phyloP scores from a whole-genome alignment of 163 green algal genomes.

The Scenedesmus sp. region DNA sequence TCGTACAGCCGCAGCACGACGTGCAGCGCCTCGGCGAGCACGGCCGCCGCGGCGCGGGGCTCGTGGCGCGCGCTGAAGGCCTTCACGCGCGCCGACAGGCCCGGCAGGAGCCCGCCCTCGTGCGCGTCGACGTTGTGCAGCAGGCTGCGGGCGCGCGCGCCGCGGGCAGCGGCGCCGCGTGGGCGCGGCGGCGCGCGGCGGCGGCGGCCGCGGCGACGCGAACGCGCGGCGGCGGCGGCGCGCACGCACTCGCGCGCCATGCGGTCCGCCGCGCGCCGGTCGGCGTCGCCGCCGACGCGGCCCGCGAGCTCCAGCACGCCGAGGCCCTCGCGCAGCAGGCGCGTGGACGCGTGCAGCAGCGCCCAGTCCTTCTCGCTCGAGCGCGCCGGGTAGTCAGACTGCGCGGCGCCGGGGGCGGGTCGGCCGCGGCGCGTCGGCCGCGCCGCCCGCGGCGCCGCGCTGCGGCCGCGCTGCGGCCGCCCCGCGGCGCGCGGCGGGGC shows the following conservation, averaged over 20 bases:
- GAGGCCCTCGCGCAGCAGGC: slow-evolving; percentile 81
- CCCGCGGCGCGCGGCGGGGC: no score
- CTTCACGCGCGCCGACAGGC: slow-evolving; percentile 70
- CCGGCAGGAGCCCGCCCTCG: slow-evolving; percentile 80
- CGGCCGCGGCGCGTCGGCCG: no score
- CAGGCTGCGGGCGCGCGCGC: no score
- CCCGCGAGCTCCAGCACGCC: slow-evolving; percentile 62
- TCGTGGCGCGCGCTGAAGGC: slow-evolving; percentile 70
- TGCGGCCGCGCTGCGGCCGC: no score
- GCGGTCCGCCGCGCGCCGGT: slow-evolving; percentile 75
- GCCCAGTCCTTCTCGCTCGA: slow-evolving; percentile 19
- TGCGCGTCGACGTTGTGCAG: slow-evolving; percentile 84
- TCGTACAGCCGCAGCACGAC: slow-evolving; percentile 79
- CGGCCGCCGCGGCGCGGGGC: slow-evolving; percentile 61
- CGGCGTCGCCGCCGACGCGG: slow-evolving; percentile 51
- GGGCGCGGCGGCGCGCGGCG: no score
- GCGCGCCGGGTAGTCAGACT: slow-evolving; percentile 52
- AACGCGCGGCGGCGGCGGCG: no score
- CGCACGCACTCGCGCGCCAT: slow-evolving; percentile 70
- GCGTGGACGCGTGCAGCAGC: slow-evolving; percentile 65
- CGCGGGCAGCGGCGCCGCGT: no score
- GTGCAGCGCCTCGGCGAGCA: slow-evolving; percentile 67
- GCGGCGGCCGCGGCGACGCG: no score
- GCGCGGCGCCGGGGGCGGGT: slow-evolving; percentile 40
- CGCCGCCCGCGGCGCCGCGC: no score